Base-by-base conservation (phyloP, 2,329 filamentous ascomycete genomes). In the Sporothrix dimorphospora region DNA sequence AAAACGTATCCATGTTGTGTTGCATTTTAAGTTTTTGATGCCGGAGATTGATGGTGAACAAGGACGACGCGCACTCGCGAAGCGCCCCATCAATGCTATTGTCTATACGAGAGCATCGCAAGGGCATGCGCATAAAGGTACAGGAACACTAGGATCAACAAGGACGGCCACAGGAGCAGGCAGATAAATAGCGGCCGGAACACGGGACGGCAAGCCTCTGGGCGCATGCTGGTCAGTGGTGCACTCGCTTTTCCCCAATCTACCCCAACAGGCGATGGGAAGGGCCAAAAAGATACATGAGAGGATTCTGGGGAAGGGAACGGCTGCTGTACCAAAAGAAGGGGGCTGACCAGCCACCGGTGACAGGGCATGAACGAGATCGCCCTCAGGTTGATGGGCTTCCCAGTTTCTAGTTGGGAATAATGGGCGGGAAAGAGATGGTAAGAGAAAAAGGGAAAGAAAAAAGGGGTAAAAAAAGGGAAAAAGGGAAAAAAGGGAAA, bases 361-460 rank as follows among this genome's bases (percentile, higher is more conserved):
- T 30, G 27, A 38, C 38, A 51, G 55, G 40, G 69, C 69, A 71
- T 71, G 57, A 66, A 65, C 59, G 16, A 27, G 69, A 65, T 66
- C 69, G 27, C 34, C 69, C 45, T 42, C 57, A 65, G 40, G 27
- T 66, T 71, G 57, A 66, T 55, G 57, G 11, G n/a, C 24, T 70
- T 24, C 38, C 51, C 42, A 70, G 40, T 51, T 51, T 70, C 21
- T 5, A 21, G 34, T 47, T 21, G 67, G 2, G 11, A 30, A 11
- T n/a, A 42, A 63, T 42, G n/a, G 14, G 45, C 45, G 47, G 30
- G 45, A 30, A 4, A 3, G 12, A 27, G 19, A 49, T n/a, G n/a
- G n/a, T n/a, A n/a, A n/a, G n/a, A n/a, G n/a, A n/a, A n/a, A n/a
- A 42, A 63, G 55, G 5, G 38, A 40, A 47, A 21, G 34, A 12